Percentiles rank a stretch among this genome's conserved stretches.
These are phyloP conservation scores for Waltiozyma sp. DNA, from an alignment of 1,139 yeast species.

Conservation along the genomic window DNA sequence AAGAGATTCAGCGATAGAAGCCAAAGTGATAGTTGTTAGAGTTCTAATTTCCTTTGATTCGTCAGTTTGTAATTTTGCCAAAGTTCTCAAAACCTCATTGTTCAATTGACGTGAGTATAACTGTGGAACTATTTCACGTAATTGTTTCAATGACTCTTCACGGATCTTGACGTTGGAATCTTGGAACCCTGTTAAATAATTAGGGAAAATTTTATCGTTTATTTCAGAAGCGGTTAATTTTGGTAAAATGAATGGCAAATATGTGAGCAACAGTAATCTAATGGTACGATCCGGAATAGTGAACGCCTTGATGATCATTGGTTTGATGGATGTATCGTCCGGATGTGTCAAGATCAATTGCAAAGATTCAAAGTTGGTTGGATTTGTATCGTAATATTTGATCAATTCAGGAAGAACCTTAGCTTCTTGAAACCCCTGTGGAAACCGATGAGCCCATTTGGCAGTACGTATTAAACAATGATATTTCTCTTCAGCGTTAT, in stretches of 20 bases:
- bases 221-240: conserved; percentile 49
- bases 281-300: conserved; percentile 65
- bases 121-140: conserved; percentile 52
- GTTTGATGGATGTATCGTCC: conserved; percentile 48
- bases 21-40: conserved; percentile 69
- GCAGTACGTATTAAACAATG: conserved; percentile 39
- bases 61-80: conserved; percentile 87
- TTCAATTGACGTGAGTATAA: conserved; percentile 75
- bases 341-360: conserved; percentile 35
- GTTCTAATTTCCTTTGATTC: conserved; percentile 76
- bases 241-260: conserved; percentile 45
- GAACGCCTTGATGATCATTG: conserved; percentile 54
- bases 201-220: conserved; percentile 58
- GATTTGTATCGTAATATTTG: conserved; percentile 23
- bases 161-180: conserved; percentile 77
- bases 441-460: conserved; percentile 26
- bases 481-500: conserved; percentile 38
- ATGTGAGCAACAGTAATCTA: conserved; percentile 56
- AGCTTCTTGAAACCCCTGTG: conserved; percentile 51
- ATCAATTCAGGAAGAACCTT: conserved; percentile 61
- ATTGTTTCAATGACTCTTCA: conserved; percentile 68
- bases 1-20: conserved; percentile 57
- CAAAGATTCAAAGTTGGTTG: conserved; percentile 27
- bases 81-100: conserved; percentile 67
- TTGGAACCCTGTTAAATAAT: conserved; percentile 65